These are phyloP conservation scores for Filobasidium uniguttulatum DNA, from an alignment of 1,284 basidiomycete species.

Conservation along the genomic window DNA sequence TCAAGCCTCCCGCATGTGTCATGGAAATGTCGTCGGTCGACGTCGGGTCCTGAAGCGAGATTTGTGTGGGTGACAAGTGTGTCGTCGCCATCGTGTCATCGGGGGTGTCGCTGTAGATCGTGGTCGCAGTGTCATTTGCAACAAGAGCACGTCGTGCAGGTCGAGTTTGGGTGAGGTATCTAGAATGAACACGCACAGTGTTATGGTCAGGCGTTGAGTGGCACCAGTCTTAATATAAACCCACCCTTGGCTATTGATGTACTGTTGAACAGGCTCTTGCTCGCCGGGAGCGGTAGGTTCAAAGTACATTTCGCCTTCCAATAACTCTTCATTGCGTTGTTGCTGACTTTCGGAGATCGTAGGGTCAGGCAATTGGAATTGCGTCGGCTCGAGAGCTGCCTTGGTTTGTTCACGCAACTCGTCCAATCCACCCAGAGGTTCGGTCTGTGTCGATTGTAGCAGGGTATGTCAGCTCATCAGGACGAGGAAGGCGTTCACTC, in stretches of 20 bases:
- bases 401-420: not conserved
- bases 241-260: conserved; percentile 3
- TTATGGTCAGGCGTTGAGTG: not conserved
- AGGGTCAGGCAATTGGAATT: not conserved
- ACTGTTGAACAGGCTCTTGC: not conserved
- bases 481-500: not conserved
- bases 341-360: not conserved
- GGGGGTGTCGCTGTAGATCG: not conserved
- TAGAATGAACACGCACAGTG: not conserved
- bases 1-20: too few relatives aligned
- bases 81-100: too few relatives aligned
- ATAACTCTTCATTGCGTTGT: conserved; percentile 1
- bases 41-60: too few relatives aligned
- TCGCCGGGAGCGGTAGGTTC: not conserved
- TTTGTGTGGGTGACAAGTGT: too few relatives aligned
- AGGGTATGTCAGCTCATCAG: not conserved
- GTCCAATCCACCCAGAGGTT: not conserved
- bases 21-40: too few relatives aligned
- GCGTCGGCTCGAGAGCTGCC: not conserved
- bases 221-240: not conserved
- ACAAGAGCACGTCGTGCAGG: not conserved
- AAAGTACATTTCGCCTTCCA: conserved; percentile 2
- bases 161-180: conserved; percentile 6
- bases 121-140: not conserved
- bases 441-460: not conserved